Conservation (phyloP, 1,284 basidiomycete genomes). For the Ganoderma resinaceum region DNA sequence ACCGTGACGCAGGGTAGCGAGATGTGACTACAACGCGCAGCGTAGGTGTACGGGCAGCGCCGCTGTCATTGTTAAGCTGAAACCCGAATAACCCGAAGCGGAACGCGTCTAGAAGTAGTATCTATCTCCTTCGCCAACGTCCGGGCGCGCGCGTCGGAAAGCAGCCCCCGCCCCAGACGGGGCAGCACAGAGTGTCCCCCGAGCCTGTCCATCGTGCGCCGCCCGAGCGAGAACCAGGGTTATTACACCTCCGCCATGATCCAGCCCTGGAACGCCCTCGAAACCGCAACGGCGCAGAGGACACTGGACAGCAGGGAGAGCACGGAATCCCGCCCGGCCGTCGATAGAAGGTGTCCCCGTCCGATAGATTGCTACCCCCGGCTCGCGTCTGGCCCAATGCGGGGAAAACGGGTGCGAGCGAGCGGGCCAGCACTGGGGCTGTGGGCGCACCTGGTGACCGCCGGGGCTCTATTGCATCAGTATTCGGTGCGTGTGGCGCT, state of each 20-base stretch:
- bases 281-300: neutral
- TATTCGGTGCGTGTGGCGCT: constrained; percentile 28
- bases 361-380: constrained; percentile 2
- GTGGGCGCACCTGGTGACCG: constrained; percentile 9
- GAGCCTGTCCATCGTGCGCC: too few relatives aligned
- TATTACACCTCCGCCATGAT: neutral
- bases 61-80: neutral
- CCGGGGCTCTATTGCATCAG: constrained; percentile 18
- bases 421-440: constrained; percentile 7
- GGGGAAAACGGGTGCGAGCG: constrained; percentile 17
- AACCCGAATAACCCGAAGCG: neutral
- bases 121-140: neutral
- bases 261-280: neutral
- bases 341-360: neutral
- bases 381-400: neutral
- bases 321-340: neutral
- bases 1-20: neutral
- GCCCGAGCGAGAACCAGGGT: neutral
- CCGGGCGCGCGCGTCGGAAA: neutral
- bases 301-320: neutral
- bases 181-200: neutral
- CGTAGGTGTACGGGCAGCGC: neutral
- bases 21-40: neutral
- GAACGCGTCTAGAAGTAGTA: neutral
- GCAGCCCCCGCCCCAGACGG: neutral